A percentile compares a stretch with the other conserved stretches of the same genome.
phyloP scores from a whole-genome alignment of 2,329 filamentous ascomycete species.

The Aspergillus uvarum region DNA sequence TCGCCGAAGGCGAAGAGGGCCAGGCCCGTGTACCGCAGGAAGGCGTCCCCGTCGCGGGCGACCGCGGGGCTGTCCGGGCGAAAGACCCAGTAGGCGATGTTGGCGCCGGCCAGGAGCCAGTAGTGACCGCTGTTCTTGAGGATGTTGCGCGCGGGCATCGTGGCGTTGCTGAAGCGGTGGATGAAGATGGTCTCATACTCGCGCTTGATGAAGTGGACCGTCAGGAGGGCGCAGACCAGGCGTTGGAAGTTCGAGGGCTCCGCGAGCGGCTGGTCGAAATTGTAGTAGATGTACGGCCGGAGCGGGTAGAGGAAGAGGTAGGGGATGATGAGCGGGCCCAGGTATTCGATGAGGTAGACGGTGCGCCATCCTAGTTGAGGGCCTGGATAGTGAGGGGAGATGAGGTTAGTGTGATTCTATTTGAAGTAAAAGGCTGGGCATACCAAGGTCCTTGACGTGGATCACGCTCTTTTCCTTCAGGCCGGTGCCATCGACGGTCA shows the following conservation, averaged over 20 bases:
- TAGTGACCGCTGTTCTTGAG: constrained; percentile 96
- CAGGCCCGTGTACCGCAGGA: constrained; percentile 66
- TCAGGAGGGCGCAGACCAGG: constrained; percentile 70
- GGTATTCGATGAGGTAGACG: constrained; percentile 93
- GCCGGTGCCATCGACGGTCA: constrained; percentile 56
- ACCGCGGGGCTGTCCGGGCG: constrained; percentile 69
- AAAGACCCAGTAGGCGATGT: constrained; percentile 85
- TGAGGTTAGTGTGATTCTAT: neutral
- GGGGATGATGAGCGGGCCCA: constrained; percentile 88
- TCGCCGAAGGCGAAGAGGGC: constrained; percentile 76
- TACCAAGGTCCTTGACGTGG: constrained; percentile 92
- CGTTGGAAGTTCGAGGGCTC: constrained; percentile 66
- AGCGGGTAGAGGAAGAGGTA: constrained; percentile 67
- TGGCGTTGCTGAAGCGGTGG: constrained; percentile 90
- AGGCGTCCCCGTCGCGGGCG: constrained; percentile 47
- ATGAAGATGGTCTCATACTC: constrained; percentile 93
- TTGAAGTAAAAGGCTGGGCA: constrained; percentile 20
- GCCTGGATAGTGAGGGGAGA: constrained; percentile 52
- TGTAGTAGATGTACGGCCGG: constrained; percentile 70
- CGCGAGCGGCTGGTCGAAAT: constrained; percentile 46
- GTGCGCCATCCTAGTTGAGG: constrained; percentile 88
- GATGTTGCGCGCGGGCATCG: constrained; percentile 88
- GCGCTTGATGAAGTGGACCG: constrained; percentile 87
- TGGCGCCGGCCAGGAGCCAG: constrained; percentile 78
- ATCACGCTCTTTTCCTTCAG: constrained; percentile 62